Conservation (phyloP, 805 yeast genomes). For the Candida cerambycidarum region DNA sequence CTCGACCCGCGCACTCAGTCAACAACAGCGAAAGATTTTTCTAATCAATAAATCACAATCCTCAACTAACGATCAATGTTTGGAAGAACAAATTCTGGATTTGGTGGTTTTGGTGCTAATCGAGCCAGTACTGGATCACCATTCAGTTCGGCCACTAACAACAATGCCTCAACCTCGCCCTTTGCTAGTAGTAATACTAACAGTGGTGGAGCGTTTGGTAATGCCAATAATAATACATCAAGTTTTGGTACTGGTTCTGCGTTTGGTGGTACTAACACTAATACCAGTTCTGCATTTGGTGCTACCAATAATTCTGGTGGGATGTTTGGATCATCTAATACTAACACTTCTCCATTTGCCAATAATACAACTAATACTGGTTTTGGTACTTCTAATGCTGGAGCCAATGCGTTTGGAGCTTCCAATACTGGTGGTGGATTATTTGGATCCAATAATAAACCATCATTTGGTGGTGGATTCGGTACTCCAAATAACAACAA, state of each 20-base stretch:
- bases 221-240: constrained; percentile 14
- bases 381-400: constrained; percentile 10
- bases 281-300: constrained; percentile 34
- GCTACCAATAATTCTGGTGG: constrained; percentile 34
- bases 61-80: constrained; percentile 41
- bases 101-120: constrained; percentile 47
- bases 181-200: constrained; percentile 29
- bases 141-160: constrained; percentile 30
- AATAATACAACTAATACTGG: constrained; percentile 14
- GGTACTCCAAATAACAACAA: constrained; percentile 17
- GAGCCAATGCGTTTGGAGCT: constrained; percentile 25
- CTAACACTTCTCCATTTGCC: constrained; percentile 22
- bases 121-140: constrained; percentile 30
- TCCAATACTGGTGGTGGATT: constrained; percentile 21
- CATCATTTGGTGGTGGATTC: constrained; percentile 25
- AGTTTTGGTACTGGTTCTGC: constrained; percentile 6
- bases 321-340: constrained; percentile 32
- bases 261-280: constrained; percentile 3
- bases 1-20: too few relatives aligned
- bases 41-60: too few relatives aligned
- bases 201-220: constrained; percentile 26
- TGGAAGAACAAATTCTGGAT: constrained; percentile 50
- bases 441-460: constrained; percentile 25
- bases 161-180: constrained; percentile 30
- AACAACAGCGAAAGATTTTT: too few relatives aligned